phyloP scores from a whole-genome alignment of 371 early-diverging fungal genomes.

The Dinochytrium kinnereticum region DNA sequence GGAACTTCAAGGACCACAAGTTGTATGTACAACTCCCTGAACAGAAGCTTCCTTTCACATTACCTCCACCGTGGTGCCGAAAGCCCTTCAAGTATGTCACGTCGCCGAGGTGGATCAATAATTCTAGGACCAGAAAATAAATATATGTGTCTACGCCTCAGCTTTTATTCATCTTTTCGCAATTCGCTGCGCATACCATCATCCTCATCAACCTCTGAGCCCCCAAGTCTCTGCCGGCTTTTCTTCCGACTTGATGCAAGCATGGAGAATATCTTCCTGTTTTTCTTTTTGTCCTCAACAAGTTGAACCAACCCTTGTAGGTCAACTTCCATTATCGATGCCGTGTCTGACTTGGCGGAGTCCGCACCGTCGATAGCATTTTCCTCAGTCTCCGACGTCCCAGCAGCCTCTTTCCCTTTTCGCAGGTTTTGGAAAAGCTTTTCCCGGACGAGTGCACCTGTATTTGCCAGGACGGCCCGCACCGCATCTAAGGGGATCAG shows the following conservation, averaged over 20 bases:
- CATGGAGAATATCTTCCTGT: not conserved
- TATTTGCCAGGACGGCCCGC: constrained; percentile 66
- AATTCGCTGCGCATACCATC: no score
- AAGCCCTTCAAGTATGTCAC: constrained; percentile 55
- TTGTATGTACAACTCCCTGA: constrained; percentile 39
- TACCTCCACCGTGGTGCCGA: constrained; percentile 40
- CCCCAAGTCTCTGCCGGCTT: not conserved
- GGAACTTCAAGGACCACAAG: constrained; percentile 28
- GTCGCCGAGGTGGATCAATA: constrained; percentile 39
- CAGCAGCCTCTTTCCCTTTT: not conserved
- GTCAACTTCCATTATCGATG: not conserved
- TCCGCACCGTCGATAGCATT: not conserved
- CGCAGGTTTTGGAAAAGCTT: constrained; percentile 53
- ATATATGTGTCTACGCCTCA: not conserved
- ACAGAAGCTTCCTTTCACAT: constrained; percentile 26
- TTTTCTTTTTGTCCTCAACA: not conserved
- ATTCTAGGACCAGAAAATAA: not conserved
- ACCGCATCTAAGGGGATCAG: constrained; percentile 52
- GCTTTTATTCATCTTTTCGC: no score
- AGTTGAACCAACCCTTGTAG: not conserved
- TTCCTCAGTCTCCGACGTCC: no score
- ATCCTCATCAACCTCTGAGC: not conserved
- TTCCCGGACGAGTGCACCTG: constrained; percentile 68
- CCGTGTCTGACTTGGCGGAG: not conserved
- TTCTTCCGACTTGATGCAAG: not conserved